Conservation (phyloP, 2,329 filamentous ascomycete species). For the Fusarium aywerte region DNA sequence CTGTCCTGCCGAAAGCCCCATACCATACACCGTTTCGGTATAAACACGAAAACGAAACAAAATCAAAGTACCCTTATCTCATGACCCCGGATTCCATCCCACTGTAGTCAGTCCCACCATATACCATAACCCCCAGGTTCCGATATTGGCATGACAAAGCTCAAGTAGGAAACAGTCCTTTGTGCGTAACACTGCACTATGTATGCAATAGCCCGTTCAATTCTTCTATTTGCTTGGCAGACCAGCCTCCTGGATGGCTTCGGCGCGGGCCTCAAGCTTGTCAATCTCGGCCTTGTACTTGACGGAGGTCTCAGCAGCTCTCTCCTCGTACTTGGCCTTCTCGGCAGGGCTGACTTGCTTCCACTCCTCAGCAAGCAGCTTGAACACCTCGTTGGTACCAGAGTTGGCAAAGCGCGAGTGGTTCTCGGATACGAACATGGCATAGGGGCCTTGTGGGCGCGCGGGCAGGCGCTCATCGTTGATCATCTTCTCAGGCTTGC, state of each 20-base stretch:
- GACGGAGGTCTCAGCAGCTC: constrained; percentile 31
- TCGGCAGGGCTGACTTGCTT: constrained; percentile 54
- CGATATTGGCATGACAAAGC: not conserved
- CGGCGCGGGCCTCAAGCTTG: constrained; percentile 48
- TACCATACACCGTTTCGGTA: constrained; percentile 24
- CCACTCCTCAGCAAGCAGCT: constrained; percentile 54
- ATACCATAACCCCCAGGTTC: constrained; percentile 11
- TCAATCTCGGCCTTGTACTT: constrained; percentile 37
- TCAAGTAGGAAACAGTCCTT: not conserved
- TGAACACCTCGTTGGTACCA: constrained; percentile 34
- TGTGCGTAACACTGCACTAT: not conserved
- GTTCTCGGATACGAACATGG: constrained; percentile 54
- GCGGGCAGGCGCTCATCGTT: constrained; percentile 62
- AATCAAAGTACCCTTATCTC: constrained; percentile 14
- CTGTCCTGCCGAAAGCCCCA: constrained; percentile 3
- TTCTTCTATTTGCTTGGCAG: constrained; percentile 26
- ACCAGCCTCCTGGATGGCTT: constrained; percentile 44
- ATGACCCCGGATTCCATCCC: constrained; percentile 15
- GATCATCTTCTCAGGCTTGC: constrained; percentile 52
- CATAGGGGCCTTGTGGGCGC: constrained; percentile 49
- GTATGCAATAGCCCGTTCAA: constrained; percentile 1
- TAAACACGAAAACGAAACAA: constrained; percentile 22
- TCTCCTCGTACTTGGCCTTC: constrained; percentile 55
- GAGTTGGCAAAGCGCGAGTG: constrained; percentile 46
- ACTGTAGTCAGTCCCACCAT: constrained; percentile 13